Conservation (phyloP, 805 yeast genomes). For the Candida orba region DNA sequence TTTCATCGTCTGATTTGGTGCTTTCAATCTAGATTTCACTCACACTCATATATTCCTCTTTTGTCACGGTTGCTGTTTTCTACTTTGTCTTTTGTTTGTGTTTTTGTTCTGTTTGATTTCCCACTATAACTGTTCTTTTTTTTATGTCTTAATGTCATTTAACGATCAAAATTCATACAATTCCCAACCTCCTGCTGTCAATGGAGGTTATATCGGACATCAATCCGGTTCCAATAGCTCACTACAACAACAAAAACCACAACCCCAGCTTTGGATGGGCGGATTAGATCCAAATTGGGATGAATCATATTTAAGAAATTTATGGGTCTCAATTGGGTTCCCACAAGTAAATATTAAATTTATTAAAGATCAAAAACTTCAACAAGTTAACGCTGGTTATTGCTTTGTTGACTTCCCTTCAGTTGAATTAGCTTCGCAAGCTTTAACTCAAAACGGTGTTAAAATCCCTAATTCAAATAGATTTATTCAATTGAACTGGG, state of each 20-base stretch:
- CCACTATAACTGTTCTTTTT: background rate
- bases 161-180: background rate
- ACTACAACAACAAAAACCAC: background rate
- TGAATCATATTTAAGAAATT: conserved; percentile 53
- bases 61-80: background rate
- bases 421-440: conserved; percentile 54
- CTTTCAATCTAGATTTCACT: too few species aligned
- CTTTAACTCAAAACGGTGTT: conserved; percentile 60
- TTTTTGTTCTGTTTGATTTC: background rate
- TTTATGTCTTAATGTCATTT: background rate
- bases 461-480: conserved; percentile 57
- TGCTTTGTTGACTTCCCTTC: conserved; percentile 74
- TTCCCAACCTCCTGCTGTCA: background rate
- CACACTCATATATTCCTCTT: too few species aligned
- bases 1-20: too few species aligned
- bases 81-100: background rate
- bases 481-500: conserved; percentile 72
- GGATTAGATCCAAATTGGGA: conserved; percentile 84
- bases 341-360: conserved; percentile 52
- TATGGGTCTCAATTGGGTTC: conserved; percentile 72
- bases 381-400: conserved; percentile 50
- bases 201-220: too few species aligned
- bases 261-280: conserved; percentile 70
- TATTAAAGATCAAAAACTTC: conserved; percentile 51
- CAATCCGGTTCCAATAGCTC: too few species aligned